These are phyloP conservation scores for Aotearoamyces nothofagi DNA, from an alignment of 2,329 filamentous ascomycete genomes.

Conservation along the genomic window DNA sequence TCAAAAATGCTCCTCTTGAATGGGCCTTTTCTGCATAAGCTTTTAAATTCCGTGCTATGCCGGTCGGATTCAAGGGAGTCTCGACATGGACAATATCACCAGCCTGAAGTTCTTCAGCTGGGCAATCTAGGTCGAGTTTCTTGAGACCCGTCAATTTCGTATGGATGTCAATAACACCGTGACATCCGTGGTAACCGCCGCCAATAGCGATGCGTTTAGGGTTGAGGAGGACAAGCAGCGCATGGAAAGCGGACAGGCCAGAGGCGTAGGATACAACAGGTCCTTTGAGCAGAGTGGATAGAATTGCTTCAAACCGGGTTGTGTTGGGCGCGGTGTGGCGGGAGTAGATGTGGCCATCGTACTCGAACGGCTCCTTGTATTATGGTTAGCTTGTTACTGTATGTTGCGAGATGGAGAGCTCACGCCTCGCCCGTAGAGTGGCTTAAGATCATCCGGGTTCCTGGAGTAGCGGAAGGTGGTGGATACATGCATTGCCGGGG, in stretches of 20 bases:
- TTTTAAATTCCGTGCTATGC: constrained; percentile 60
- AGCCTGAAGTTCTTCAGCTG: constrained; percentile 46
- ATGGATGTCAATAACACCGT: constrained; percentile 65
- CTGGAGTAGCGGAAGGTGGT: constrained; percentile 76
- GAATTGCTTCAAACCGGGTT: constrained; percentile 71
- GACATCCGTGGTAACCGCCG: constrained; percentile 84
- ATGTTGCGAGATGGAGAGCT: no score
- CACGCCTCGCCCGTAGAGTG: constrained; percentile 20
- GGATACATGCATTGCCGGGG: constrained; percentile 78
- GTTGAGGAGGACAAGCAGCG: constrained; percentile 68
- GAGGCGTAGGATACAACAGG: constrained; percentile 66
- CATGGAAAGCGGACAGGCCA: constrained; percentile 80
- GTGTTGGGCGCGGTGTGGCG: constrained; percentile 65
- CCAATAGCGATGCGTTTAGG: constrained; percentile 72
- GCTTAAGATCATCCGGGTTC: constrained; percentile 49
- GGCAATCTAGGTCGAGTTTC: constrained; percentile 56
- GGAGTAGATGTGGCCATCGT: constrained; percentile 67
- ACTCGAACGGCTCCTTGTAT: neutral
- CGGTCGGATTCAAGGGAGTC: constrained; percentile 85
- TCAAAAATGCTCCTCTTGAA: constrained; percentile 55
- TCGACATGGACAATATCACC: constrained; percentile 87
- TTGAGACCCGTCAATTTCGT: constrained; percentile 61
- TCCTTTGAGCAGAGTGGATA: constrained; percentile 56
- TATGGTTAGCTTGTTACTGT: no score
- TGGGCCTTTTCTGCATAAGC: constrained; percentile 61